phyloP scores from a whole-genome alignment of 495 filamentous ascomycete genomes.

The Hypoxylon lienhwacheense region DNA sequence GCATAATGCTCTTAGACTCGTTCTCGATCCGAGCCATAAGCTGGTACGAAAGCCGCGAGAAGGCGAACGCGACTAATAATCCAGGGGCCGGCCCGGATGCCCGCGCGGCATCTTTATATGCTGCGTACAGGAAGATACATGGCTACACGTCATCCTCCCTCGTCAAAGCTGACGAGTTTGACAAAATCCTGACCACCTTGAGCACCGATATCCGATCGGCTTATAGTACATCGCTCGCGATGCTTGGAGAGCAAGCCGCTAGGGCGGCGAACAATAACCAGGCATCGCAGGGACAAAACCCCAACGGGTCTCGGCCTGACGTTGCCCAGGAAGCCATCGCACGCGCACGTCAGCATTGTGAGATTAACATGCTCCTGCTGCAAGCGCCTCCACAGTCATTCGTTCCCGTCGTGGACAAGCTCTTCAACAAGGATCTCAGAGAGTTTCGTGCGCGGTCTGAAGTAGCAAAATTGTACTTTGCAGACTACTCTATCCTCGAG shows the following conservation, averaged over 20 bases:
- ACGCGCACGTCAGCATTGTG: slow-evolving; percentile 43
- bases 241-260: slow-evolving; percentile 37
- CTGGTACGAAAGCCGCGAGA: slow-evolving; percentile 44
- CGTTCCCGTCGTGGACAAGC: slow-evolving; percentile 49
- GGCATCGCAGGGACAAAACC: slow-evolving; percentile 29
- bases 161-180: slow-evolving; percentile 52
- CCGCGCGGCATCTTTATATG: slow-evolving; percentile 39
- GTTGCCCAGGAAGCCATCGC: slow-evolving; percentile 36
- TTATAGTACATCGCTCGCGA: slow-evolving; percentile 46
- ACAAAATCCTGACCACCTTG: slow-evolving; percentile 50
- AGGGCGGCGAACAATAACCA: slow-evolving; percentile 32
- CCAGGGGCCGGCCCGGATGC: slow-evolving; percentile 22
- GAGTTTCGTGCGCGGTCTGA: slow-evolving; percentile 47
- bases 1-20: slow-evolving; percentile 54
- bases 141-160: slow-evolving; percentile 44
- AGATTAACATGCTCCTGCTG: slow-evolving; percentile 54
- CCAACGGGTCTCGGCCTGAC: slow-evolving; percentile 29
- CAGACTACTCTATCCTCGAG: slow-evolving; percentile 52
- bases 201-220: slow-evolving; percentile 49
- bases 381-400: slow-evolving; percentile 51
- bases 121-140: slow-evolving; percentile 54
- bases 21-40: slow-evolving; percentile 41
- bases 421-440: slow-evolving; percentile 48
- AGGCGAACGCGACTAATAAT: slow-evolving; percentile 10
- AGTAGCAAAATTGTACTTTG: slow-evolving; percentile 53